Evolutionary conservation across 1,139 yeast genomes (phyloP).

Genomic region (Yamadazyma diospyri): DNA sequence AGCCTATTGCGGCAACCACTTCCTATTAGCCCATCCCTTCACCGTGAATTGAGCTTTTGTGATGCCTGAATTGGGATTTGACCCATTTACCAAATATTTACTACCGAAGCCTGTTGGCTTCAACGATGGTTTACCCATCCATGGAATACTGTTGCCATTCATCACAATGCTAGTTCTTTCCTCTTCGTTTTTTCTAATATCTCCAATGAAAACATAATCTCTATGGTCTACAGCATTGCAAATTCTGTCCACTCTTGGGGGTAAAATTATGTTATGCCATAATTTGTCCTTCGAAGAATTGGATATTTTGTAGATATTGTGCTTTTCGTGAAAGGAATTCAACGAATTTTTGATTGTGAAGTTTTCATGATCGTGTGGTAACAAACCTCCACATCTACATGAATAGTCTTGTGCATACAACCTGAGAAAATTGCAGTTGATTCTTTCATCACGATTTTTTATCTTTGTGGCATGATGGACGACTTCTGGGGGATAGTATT

Average conservation of each 20-base stretch:
- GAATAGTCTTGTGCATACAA: conserved; percentile 46
- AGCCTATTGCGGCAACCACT: conserved; percentile 45
- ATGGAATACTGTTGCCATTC: conserved; percentile 34
- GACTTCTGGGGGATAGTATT: not conserved
- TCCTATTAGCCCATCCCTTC: conserved; percentile 50
- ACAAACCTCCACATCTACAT: conserved; percentile 26
- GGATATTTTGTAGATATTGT: conserved; percentile 32
- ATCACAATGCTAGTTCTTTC: conserved; percentile 17
- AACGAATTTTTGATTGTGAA: conserved; percentile 8
- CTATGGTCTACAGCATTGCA: conserved; percentile 25
- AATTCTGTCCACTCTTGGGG: conserved; percentile 41
- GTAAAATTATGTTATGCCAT: conserved; percentile 47
- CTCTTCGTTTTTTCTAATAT: too few relatives aligned
- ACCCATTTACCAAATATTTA: conserved; percentile 26
- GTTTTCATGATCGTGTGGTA: conserved; percentile 21
- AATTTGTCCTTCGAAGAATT: conserved; percentile 41
- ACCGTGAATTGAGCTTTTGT: conserved; percentile 47
- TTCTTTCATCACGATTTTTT: conserved; percentile 43
- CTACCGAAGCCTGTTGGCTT: conserved; percentile 37
- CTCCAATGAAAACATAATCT: conserved; percentile 20
- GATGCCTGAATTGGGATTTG: conserved; percentile 38
- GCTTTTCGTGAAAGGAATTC: conserved; percentile 23
- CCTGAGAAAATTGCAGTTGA: conserved; percentile 42
- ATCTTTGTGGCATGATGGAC: conserved; percentile 10
- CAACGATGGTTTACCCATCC: conserved; percentile 27